Evolutionary conservation across 2,329 filamentous ascomycete species (phyloP).

Genomic region (Alternaria hordeiaustralica): DNA sequence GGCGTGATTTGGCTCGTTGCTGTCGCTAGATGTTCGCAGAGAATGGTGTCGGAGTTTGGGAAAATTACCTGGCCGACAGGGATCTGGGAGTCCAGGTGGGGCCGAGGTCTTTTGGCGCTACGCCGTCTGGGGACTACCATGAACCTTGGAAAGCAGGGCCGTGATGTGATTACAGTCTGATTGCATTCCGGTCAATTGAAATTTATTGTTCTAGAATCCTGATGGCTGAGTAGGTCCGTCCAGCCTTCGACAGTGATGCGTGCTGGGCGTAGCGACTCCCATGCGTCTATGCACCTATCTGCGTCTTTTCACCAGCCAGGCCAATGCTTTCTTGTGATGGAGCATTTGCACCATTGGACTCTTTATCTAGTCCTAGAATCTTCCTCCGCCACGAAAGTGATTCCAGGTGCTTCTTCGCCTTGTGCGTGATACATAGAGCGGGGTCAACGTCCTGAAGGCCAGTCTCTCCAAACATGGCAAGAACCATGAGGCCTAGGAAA

Average conservation of each 20-base stretch:
- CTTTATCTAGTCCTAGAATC: constrained; percentile 16
- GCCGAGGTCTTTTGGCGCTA: constrained; percentile 10
- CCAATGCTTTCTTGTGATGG: constrained; percentile 1
- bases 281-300: constrained; percentile 5
- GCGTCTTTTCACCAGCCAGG: constrained; percentile 3
- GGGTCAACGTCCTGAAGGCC: constrained; percentile 76
- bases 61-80: constrained; percentile 33
- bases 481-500: constrained; percentile 82
- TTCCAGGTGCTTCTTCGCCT: constrained; percentile 52
- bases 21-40: background rate
- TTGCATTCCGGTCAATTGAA: background rate
- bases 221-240: background rate
- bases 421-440: constrained; percentile 74
- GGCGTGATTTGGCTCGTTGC: constrained; percentile 1
- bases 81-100: constrained; percentile 17
- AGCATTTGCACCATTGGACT: background rate
- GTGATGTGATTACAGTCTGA: background rate
- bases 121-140: background rate
- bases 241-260: background rate
- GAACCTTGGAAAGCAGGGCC: background rate
- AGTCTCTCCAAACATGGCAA: constrained; percentile 75
- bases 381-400: constrained; percentile 46
- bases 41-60: constrained; percentile 14
- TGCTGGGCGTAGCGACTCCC: background rate
- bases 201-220: background rate